Evolutionary conservation across 2,329 filamentous ascomycete species (phyloP).

Genomic region (Fusarium coffeatum): DNA sequence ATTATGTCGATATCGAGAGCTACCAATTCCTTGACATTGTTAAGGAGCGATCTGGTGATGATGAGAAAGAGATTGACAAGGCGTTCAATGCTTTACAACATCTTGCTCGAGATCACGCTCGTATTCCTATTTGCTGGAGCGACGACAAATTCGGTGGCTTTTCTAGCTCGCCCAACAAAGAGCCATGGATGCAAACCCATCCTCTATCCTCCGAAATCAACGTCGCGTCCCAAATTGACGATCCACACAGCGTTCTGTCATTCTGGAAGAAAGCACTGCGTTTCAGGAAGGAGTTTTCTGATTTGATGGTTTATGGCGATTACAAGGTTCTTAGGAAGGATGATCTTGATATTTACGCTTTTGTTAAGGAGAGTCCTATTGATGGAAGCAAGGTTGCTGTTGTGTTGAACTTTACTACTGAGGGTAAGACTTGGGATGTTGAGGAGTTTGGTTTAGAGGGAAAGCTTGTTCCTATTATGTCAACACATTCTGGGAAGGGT

Average conservation of each 20-base stretch:
- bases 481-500: constrained; percentile 43
- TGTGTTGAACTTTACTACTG: constrained; percentile 50
- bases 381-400: constrained; percentile 44
- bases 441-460: constrained; percentile 36
- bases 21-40: constrained; percentile 54
- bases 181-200: constrained; percentile 52
- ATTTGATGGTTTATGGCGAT: constrained; percentile 52
- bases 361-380: constrained; percentile 47
- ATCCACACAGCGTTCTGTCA: constrained; percentile 51
- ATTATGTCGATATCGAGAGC: constrained; percentile 62
- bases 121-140: constrained; percentile 75
- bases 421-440: constrained; percentile 44
- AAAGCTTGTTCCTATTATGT: constrained; percentile 46
- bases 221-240: constrained; percentile 63
- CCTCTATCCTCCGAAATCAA: constrained; percentile 60
- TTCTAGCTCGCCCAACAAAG: constrained; percentile 44
- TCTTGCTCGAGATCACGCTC: constrained; percentile 68
- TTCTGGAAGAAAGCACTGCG: constrained; percentile 50
- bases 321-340: constrained; percentile 45
- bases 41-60: constrained; percentile 46
- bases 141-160: constrained; percentile 50
- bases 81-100: constrained; percentile 49
- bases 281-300: constrained; percentile 49
- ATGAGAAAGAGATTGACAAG: constrained; percentile 52
- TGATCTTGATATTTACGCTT: constrained; percentile 45